A percentile compares a stretch with the other conserved stretches of the same genome.
Conservation (phyloP, 2,329 filamentous ascomycete species). For the Parasarocladium wereldwijsianum region DNA sequence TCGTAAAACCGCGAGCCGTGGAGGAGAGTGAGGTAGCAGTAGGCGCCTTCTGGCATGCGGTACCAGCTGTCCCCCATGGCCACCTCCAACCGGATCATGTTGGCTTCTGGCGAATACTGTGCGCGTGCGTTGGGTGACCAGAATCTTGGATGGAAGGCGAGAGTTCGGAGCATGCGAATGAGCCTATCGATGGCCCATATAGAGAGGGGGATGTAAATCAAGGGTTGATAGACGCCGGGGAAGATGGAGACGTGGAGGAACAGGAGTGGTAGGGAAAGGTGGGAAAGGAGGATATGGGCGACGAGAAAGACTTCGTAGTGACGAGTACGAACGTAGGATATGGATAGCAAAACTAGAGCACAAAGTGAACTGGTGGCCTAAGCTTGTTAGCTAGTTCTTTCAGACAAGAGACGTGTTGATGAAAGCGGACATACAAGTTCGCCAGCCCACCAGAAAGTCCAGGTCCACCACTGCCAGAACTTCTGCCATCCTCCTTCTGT, state of each 20-base stretch:
- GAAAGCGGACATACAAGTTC: constrained; percentile 21
- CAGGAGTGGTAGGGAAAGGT: constrained; percentile 24
- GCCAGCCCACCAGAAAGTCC: constrained; percentile 35
- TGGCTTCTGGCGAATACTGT: constrained; percentile 20
- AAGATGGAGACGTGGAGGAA: constrained; percentile 37
- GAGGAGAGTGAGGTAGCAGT: constrained; percentile 29
- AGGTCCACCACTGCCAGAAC: constrained; percentile 21
- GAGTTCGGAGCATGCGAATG: constrained; percentile 26
- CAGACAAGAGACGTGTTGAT: not conserved
- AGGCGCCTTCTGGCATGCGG: constrained; percentile 23
- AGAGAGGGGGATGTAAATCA: constrained; percentile 32
- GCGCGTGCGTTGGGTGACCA: constrained; percentile 20
- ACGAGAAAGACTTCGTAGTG: constrained; percentile 37
- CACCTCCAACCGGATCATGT: constrained; percentile 26
- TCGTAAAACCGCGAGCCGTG: constrained; percentile 27
- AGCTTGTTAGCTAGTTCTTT: not conserved
- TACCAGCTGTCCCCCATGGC: constrained; percentile 20
- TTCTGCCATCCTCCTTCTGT: constrained; percentile 22
- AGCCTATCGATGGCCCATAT: constrained; percentile 36
- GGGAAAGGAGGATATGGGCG: constrained; percentile 34
- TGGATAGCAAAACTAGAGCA: constrained; percentile 27
- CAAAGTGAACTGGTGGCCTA: constrained; percentile 31
- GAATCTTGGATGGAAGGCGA: constrained; percentile 22
- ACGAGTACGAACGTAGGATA: constrained; percentile 34
- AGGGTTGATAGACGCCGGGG: constrained; percentile 28